Conservation (phyloP, 495 filamentous ascomycete species). For the Aspergillus indologenus region DNA sequence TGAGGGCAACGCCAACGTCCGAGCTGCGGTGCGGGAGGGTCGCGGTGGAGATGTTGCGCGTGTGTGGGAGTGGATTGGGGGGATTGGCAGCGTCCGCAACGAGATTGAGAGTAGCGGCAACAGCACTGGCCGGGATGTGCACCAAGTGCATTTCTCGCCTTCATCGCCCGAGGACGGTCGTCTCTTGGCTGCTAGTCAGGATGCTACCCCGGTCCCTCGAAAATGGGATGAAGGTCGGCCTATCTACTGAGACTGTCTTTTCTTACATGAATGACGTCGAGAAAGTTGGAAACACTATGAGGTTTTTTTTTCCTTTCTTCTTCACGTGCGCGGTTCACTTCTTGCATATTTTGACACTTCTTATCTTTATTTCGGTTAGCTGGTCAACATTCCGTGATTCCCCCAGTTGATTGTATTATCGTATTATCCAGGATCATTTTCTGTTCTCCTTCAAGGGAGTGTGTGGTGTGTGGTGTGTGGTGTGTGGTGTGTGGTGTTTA, state of each 20-base stretch:
- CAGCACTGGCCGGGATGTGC: constrained; percentile 41
- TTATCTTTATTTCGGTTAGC: background rate
- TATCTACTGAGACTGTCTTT: constrained; percentile 52
- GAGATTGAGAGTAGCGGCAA: constrained; percentile 29
- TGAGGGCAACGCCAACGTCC: constrained; percentile 89
- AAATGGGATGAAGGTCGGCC: constrained; percentile 64
- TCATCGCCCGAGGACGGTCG: constrained; percentile 31
- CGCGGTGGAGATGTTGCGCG: constrained; percentile 80
- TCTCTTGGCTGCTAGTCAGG: constrained; percentile 31
- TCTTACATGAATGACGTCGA: background rate
- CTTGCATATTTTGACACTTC: background rate
- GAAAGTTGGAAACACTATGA: background rate
- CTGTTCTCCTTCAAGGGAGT: no score
- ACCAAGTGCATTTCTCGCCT: constrained; percentile 36
- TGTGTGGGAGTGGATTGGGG: constrained; percentile 96
- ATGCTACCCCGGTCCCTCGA: constrained; percentile 27
- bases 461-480: no score
- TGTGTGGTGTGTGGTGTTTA: no score
- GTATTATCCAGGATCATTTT: background rate
- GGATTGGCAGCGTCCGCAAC: constrained; percentile 44
- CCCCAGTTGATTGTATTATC: background rate
- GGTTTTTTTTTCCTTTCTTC: constrained; percentile 5
- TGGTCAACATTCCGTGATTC: background rate
- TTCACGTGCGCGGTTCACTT: background rate
- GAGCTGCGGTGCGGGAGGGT: constrained; percentile 77